Base-by-base conservation (phyloP, 306 rosid genomes). In the Pyrus bretschneideri region DNA sequence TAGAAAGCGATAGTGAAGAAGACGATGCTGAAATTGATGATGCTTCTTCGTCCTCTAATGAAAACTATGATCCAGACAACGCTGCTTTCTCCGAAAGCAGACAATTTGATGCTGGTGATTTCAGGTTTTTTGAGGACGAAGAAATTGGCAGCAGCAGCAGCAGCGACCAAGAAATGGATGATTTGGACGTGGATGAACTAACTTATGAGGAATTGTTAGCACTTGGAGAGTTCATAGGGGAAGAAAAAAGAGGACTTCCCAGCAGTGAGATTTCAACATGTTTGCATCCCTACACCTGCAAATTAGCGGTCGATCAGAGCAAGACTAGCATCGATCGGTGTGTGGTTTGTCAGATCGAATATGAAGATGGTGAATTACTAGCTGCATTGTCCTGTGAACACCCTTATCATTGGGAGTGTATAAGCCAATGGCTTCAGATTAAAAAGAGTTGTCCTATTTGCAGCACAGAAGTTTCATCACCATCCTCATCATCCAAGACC, bases 391-490 rank as follows among this genome's bases (percentile, higher is more conserved):
- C 85, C 12, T 95, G 98, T 80, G 89, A 90, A 11, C 98, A 95
- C 78, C 91, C 91, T 80, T 95, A 90, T 74, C 98, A 95, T 83
- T 21, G 78, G 33, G 93, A 87, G 44, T 95, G 98, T 81, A 90
- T 95, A 70, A 81, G 70, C 80, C 81, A 82, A 54, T 95, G 98
- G 97, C 96, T 92, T 90, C 91, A 89, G 68, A 78, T 90, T 67
- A 95, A 88, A 79, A 95, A 84, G 79, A 85, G 83, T 74, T 95
- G 98, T 81, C 98, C 98, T 31, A 95, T 95, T 14, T 95, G 98
- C 76, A 72, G 81, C 86, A 83, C 71, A 66, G 93, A 90, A 86
- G 86, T 88, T 79, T n/a, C 29, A n/a, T 78, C 86, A 59, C 73
- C 84, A 42, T 44, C 84, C 18, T 25, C 77, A 17, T 35, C 76